Percentiles rank a stretch among this genome's conserved stretches.
phyloP scores from a whole-genome alignment of 768 basidiomycete species.

The Auricularia auricula-judae region DNA sequence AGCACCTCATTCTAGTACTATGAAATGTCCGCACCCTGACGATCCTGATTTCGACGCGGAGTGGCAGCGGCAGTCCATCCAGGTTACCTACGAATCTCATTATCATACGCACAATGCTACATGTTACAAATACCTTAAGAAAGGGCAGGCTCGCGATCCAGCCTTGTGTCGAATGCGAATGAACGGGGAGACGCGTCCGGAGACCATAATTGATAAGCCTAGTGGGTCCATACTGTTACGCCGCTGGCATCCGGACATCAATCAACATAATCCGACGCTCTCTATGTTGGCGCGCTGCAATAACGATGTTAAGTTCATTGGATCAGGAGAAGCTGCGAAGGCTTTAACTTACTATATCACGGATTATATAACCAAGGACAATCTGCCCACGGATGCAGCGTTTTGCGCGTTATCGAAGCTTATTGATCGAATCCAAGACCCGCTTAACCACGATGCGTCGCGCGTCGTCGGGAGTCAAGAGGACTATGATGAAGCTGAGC shows the following conservation, averaged over 20 bases:
- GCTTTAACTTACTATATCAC: constrained; percentile 3
- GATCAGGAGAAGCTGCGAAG: constrained; percentile 1
- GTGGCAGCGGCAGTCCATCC: not conserved
- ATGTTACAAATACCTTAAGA: not conserved
- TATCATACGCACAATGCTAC: not conserved
- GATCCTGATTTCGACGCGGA: not conserved
- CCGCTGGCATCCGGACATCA: not conserved
- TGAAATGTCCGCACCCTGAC: not conserved
- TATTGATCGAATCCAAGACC: not conserved
- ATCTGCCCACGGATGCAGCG: not conserved
- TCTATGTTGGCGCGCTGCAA: not conserved
- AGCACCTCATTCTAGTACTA: not conserved
- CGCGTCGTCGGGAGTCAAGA: not conserved
- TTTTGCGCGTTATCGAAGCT: not conserved
- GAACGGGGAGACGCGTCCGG: not conserved
- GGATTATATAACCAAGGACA: constrained; percentile 3
- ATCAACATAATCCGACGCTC: not conserved
- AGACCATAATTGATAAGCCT: not conserved
- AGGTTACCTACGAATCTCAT: not conserved
- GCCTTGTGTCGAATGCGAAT: not conserved
- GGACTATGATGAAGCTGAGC: not conserved
- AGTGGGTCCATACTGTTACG: not conserved
- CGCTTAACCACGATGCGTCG: not conserved
- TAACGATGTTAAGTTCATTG: constrained; percentile 4
- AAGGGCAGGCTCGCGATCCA: not conserved